Percentiles rank a stretch among this genome's conserved stretches.
Conservation (phyloP, 176 grass and related monocot genomes). For the Phragmites australis region DNA sequence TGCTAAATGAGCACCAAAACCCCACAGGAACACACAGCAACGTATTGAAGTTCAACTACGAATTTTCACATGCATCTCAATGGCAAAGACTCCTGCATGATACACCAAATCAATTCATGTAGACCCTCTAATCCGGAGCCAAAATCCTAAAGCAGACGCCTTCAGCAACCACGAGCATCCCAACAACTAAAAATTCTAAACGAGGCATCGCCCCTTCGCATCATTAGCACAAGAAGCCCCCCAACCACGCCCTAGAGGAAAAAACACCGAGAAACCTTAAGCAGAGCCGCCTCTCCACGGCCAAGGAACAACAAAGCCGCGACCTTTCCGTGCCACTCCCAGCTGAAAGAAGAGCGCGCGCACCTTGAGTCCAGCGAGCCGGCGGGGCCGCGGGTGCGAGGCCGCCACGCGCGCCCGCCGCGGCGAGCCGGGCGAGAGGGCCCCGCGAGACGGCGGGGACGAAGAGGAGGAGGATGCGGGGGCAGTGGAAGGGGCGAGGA, state of each 20-base stretch:
- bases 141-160: not conserved
- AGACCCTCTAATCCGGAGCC: not conserved
- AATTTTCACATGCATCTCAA: not conserved
- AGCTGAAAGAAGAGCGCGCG: not conserved
- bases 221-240: not conserved
- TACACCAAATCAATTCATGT: not conserved
- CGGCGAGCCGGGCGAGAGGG: slow-evolving; percentile 24
- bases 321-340: not conserved
- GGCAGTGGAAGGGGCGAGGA: slow-evolving; percentile 11
- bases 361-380: slow-evolving; percentile 54
- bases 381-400: slow-evolving; percentile 11
- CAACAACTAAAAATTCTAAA: slow-evolving; percentile 20
- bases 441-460: slow-evolving; percentile 9
- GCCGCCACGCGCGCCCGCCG: slow-evolving; percentile 7
- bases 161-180: not conserved
- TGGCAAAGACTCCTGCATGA: not conserved
- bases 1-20: not conserved
- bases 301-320: not conserved
- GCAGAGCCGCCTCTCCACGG: not conserved
- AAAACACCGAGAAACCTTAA: not conserved
- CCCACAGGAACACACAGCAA: not conserved
- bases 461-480: slow-evolving; percentile 27
- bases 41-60: not conserved
- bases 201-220: not conserved
- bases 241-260: not conserved